Evolutionary conservation across 1,139 yeast species (phyloP), one percentile per base, ranked within the genome.

Genomic region (Suhomyces yuchorum): DNA sequence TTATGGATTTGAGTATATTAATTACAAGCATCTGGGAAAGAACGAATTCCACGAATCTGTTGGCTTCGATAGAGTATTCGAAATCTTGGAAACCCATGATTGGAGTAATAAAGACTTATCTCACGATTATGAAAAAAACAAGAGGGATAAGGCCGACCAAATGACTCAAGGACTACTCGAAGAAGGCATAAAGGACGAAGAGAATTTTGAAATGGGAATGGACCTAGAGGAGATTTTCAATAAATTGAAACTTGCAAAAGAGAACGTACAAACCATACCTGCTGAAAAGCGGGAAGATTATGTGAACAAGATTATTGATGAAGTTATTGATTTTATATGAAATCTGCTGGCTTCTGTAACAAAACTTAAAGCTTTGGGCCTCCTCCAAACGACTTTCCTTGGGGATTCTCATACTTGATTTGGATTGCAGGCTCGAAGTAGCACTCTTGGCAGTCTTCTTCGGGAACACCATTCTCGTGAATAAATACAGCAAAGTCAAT

Each of bases 401-500:
- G 9, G 1, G 42, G 45, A 32, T 44, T 42, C 2, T 41, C 46
- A 49, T 73, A 77, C 47, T 62, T 59, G n/a, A 82, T 60, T 7
- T 61, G 52, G 57, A 73, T 73, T 0, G 87, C 86, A 0, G 91
- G 91, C 23, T 80, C 78, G 54, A 85, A 81, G 57, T 81, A 79
- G 47, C 86, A 82, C 61, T 92, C 97, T 61, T 88, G 86, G 60
- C 93, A 85, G 61, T 91, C 96, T 57, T 88, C 95, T 9, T 82
- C 83, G 0, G 85, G 77, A 0, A 85, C 83, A 1, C 90, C 93
- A 56, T 87, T 87, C 59, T 91, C 97, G 59, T 87, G 87, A 43
- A 89, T 85, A 47, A 90, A 72, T 14, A 92, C 97, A 2, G 90
- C 92, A 70, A 91, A 92, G 59, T 91, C 96, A 23, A 88, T 66